These are phyloP conservation scores for Colletotrichum brevisporum DNA, from an alignment of 2,329 filamentous ascomycete species.

Conservation along the genomic window DNA sequence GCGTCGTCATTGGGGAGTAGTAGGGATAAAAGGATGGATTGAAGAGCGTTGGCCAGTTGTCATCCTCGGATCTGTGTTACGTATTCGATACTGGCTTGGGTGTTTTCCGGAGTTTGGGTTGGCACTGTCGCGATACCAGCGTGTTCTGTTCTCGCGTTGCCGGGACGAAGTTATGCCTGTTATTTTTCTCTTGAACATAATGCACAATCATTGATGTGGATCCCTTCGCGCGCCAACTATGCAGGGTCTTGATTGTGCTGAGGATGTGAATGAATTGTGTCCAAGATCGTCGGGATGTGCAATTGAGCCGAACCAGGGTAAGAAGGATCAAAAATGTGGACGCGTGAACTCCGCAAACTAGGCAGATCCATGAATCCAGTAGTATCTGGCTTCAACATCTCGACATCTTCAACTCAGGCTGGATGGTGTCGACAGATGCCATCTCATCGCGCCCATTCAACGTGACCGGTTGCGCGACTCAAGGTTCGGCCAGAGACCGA, in stretches of 20 bases:
- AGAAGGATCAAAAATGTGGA: no score
- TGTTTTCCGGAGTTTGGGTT: conserved; percentile 5
- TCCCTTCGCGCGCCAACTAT: no score
- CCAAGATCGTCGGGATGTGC: background rate
- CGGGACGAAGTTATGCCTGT: background rate
- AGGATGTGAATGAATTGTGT: background rate
- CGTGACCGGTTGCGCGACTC: background rate
- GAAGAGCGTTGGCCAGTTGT: background rate
- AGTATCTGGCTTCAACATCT: background rate
- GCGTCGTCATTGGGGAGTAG: conserved; percentile 52
- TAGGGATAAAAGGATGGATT: no score
- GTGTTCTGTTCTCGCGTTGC: background rate
- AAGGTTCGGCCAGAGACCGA: background rate
- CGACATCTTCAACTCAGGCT: no score
- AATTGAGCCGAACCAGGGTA: background rate
- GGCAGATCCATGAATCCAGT: background rate
- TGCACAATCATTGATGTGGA: background rate
- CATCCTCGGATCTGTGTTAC: background rate
- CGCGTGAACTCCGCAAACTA: background rate
- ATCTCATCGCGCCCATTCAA: no score
- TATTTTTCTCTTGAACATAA: background rate
- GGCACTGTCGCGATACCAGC: conserved; percentile 1
- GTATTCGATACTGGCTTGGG: background rate
- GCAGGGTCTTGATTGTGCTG: background rate
- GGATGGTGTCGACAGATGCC: no score